phyloP scores from a whole-genome alignment of 805 yeast species.

The Wickerhamomyces hampshirensis region DNA sequence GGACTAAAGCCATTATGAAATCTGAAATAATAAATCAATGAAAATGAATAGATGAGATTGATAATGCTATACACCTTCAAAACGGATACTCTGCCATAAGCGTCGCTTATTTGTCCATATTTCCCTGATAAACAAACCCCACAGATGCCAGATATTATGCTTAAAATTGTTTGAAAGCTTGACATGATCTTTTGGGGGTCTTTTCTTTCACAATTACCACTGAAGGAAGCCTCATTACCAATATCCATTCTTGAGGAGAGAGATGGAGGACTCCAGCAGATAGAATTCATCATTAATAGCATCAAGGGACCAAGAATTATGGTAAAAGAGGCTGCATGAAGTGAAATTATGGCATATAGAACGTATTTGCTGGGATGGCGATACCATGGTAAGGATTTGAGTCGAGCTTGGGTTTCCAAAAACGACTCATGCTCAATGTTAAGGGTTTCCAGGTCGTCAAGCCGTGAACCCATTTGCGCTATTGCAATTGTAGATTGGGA shows the following conservation, averaged over 20 bases:
- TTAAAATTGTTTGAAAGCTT: conserved; percentile 14
- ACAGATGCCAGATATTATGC: conserved; percentile 16
- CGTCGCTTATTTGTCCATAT: conserved; percentile 22
- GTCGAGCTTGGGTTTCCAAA: conserved; percentile 3
- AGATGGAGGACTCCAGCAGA: conserved; percentile 4
- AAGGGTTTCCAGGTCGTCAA: not conserved
- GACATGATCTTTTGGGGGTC: conserved; percentile 16
- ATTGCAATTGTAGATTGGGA: too few relatives aligned
- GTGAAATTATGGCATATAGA: conserved; percentile 9
- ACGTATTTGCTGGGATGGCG: conserved; percentile 13
- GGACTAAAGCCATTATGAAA: conserved; percentile 4
- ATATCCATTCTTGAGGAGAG: conserved; percentile 11
- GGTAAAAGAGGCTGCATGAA: conserved; percentile 14
- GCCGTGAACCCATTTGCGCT: too few relatives aligned
- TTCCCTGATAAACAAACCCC: conserved; percentile 21
- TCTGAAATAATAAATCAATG: conserved; percentile 14
- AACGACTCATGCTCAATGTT: conserved; percentile 10
- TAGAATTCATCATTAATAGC: conserved; percentile 14
- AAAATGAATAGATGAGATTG: conserved; percentile 10
- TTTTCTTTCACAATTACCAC: conserved; percentile 2
- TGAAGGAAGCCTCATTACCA: conserved; percentile 8
- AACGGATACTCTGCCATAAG: conserved; percentile 20
- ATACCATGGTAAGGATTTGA: conserved; percentile 11
- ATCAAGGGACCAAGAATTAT: conserved; percentile 17
- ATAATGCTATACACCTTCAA: conserved; percentile 15